phyloP scores from a whole-genome alignment of 2,329 filamentous ascomycete genomes.

The Exophiala dermatitidis region DNA sequence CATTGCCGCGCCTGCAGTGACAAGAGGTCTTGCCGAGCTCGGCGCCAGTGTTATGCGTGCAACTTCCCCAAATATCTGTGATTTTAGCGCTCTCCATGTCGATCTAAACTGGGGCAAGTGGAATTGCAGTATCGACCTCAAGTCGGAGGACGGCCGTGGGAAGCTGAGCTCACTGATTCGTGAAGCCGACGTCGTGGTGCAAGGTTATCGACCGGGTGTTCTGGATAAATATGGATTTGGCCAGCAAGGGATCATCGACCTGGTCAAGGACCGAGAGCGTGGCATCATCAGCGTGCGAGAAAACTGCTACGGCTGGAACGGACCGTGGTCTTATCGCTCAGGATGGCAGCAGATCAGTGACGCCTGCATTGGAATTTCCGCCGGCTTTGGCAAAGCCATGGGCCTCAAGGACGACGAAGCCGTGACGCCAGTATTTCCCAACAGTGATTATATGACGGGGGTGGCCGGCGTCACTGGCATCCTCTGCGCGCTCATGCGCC shows the following conservation, averaged over 20 bases:
- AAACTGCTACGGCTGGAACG: conserved; percentile 47
- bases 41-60: conserved; percentile 45
- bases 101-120: conserved; percentile 68
- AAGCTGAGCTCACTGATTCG: conserved; percentile 39
- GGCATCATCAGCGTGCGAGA: conserved; percentile 46
- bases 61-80: conserved; percentile 37
- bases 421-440: conserved; percentile 45
- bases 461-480: conserved; percentile 64
- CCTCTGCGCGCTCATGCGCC: conserved; percentile 55
- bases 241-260: conserved; percentile 35
- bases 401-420: conserved; percentile 31
- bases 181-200: conserved; percentile 49
- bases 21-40: conserved; percentile 38
- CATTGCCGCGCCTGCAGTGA: conserved; percentile 41
- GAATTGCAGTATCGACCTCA: conserved; percentile 50
- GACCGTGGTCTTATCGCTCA: conserved; percentile 40
- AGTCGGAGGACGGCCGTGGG: conserved; percentile 35
- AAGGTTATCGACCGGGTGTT: conserved; percentile 45
- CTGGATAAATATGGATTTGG: conserved; percentile 57
- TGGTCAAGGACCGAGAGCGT: conserved; percentile 32
- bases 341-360: conserved; percentile 50
- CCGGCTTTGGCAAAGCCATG: conserved; percentile 33
- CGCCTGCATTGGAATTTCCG: conserved; percentile 37
- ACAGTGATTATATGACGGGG: conserved; percentile 60
- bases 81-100: conserved; percentile 56